Evolutionary conservation across 2,329 filamentous ascomycete genomes (phyloP).

Genomic region (Colletotrichum lentis): DNA sequence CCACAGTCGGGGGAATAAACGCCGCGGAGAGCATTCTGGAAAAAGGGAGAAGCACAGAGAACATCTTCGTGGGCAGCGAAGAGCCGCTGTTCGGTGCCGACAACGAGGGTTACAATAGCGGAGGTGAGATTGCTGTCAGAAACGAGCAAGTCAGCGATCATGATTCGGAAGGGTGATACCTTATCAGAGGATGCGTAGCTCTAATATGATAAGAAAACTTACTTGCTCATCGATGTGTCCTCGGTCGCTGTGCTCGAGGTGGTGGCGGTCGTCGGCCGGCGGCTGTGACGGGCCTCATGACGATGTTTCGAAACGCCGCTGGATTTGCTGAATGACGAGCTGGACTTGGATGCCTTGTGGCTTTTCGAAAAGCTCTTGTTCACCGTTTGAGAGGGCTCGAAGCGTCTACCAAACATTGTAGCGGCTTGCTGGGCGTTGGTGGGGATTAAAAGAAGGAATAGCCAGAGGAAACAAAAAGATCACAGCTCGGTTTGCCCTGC

Average conservation of each 20-base stretch:
- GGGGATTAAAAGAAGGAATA: neutral
- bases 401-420: slow-evolving; percentile 60
- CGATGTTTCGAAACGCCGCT: slow-evolving; percentile 63
- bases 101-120: slow-evolving; percentile 79
- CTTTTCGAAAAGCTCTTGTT: slow-evolving; percentile 63
- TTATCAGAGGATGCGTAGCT: neutral
- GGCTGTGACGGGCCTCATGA: slow-evolving; percentile 58
- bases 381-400: slow-evolving; percentile 49
- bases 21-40: slow-evolving; percentile 69
- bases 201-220: slow-evolving; percentile 40
- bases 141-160: slow-evolving; percentile 28
- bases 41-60: slow-evolving; percentile 80
- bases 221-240: slow-evolving; percentile 56
- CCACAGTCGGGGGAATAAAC: slow-evolving; percentile 69
- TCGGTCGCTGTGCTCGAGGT: slow-evolving; percentile 48
- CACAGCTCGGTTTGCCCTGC: neutral
- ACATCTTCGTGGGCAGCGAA: slow-evolving; percentile 93
- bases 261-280: slow-evolving; percentile 59
- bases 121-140: slow-evolving; percentile 63
- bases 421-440: neutral
- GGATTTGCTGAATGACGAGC: slow-evolving; percentile 63
- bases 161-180: neutral
- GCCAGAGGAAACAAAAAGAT: neutral
- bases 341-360: slow-evolving; percentile 60
- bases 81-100: slow-evolving; percentile 83